Evolutionary conservation across 441 rosid genomes (phyloP).

Genomic region (Euphorbia neoarborescens): DNA sequence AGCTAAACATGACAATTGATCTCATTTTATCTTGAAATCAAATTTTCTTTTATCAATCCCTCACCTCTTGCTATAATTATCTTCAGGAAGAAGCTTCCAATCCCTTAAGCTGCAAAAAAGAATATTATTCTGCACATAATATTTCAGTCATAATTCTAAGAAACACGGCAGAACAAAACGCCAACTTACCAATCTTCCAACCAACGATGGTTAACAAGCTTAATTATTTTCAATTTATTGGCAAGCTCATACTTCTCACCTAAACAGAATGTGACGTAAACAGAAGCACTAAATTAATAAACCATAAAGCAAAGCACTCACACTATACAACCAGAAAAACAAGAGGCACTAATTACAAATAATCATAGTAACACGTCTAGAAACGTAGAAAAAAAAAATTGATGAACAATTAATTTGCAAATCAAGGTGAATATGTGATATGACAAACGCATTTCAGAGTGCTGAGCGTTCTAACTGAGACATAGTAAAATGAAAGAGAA

Average conservation of each 20-base stretch:
- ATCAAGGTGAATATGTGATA: neutral
- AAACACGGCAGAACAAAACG: constrained; percentile 9
- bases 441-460: neutral
- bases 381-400: neutral
- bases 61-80: constrained; percentile 67
- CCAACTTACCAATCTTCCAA: constrained; percentile 70
- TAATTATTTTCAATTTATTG: constrained; percentile 60
- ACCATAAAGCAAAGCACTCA: neutral
- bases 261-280: constrained; percentile 22
- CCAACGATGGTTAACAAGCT: constrained; percentile 83
- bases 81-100: constrained; percentile 83
- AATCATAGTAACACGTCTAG: neutral
- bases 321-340: constrained; percentile 4
- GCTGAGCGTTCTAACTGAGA: neutral
- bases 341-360: neutral
- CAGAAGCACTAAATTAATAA: neutral
- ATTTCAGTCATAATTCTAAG: neutral
- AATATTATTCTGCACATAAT: neutral
- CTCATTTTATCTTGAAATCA: neutral
- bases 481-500: neutral
- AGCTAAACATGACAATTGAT: neutral
- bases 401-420: neutral
- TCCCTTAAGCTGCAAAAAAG: constrained; percentile 57
- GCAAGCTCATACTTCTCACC: constrained; percentile 97
- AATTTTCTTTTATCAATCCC: constrained; percentile 6